phyloP scores from a whole-genome alignment of 2,329 filamentous ascomycete species.

The Ilyonectria destructans region DNA sequence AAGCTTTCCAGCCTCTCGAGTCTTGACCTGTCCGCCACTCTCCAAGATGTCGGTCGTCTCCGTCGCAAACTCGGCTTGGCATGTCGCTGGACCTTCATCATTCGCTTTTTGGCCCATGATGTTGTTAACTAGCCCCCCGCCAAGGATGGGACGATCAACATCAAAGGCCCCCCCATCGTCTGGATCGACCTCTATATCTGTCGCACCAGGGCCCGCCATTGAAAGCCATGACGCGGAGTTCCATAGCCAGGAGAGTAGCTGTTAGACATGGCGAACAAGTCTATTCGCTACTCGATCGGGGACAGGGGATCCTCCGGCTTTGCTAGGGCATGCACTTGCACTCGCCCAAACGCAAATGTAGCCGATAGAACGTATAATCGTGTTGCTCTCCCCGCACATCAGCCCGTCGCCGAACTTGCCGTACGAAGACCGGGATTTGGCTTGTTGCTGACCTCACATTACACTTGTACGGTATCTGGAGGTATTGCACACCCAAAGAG shows the following conservation, averaged over 20 bases:
- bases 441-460: conserved; percentile 29
- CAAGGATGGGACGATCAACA: conserved; percentile 25
- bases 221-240: conserved; percentile 39
- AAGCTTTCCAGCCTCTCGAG: conserved; percentile 25
- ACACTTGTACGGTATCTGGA: conserved; percentile 13
- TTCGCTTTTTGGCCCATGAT: conserved; percentile 34
- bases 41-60: conserved; percentile 13
- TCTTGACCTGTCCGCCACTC: conserved; percentile 32
- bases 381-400: conserved; percentile 5
- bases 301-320: not conserved
- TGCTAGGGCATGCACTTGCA: not conserved
- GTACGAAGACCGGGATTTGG: conserved; percentile 13
- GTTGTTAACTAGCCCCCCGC: conserved; percentile 27
- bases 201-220: conserved; percentile 29
- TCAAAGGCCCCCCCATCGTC: conserved; percentile 22
- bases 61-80: conserved; percentile 24
- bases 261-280: not conserved
- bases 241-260: not conserved
- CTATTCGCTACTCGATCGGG: not conserved
- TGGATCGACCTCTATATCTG: conserved; percentile 35
- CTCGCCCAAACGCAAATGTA: conserved; percentile 7
- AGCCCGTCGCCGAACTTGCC: conserved; percentile 24
- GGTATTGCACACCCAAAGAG: conserved; percentile 19
- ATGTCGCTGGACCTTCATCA: conserved; percentile 39
- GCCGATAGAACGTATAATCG: not conserved